phyloP scores from a whole-genome alignment of 2,329 filamentous ascomycete genomes.

The Coniochaeta pulveracea region DNA sequence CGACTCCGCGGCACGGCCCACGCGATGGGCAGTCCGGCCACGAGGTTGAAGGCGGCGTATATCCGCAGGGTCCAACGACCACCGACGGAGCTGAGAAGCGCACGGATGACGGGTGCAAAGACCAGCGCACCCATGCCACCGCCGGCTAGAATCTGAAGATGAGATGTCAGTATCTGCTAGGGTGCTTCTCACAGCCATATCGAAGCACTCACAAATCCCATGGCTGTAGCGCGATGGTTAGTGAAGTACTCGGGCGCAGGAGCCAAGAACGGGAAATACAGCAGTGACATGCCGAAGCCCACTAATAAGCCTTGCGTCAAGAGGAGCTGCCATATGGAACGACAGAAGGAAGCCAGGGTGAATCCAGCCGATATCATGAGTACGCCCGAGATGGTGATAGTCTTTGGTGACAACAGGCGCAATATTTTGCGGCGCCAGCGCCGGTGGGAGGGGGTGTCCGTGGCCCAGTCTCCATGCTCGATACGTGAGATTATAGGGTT shows the following conservation, averaged over 20 bases:
- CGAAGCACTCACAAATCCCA: conserved; percentile 25
- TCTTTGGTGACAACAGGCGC: conserved; percentile 17
- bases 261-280: conserved; percentile 30
- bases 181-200: conserved; percentile 5
- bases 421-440: conserved; percentile 13
- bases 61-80: conserved; percentile 30
- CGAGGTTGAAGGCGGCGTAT: conserved; percentile 23
- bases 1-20: conserved; percentile 26
- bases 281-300: conserved; percentile 29
- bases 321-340: conserved; percentile 27
- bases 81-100: conserved; percentile 28
- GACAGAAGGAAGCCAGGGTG: conserved; percentile 24
- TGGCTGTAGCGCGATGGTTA: conserved; percentile 30
- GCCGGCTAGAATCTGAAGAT: conserved; percentile 23
- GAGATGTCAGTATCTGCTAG: conserved; percentile 4
- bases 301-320: conserved; percentile 30
- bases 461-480: conserved; percentile 18
- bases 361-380: conserved; percentile 28
- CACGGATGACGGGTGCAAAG: conserved; percentile 25
- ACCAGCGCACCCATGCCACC: conserved; percentile 29
- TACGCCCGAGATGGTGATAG: conserved; percentile 28
- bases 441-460: conserved; percentile 9
- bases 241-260: conserved; percentile 38
- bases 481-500: conserved; percentile 34
- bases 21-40: conserved; percentile 26